phyloP scores from a whole-genome alignment of 2,329 filamentous ascomycete species.

The Phialemonium atrogriseum region DNA sequence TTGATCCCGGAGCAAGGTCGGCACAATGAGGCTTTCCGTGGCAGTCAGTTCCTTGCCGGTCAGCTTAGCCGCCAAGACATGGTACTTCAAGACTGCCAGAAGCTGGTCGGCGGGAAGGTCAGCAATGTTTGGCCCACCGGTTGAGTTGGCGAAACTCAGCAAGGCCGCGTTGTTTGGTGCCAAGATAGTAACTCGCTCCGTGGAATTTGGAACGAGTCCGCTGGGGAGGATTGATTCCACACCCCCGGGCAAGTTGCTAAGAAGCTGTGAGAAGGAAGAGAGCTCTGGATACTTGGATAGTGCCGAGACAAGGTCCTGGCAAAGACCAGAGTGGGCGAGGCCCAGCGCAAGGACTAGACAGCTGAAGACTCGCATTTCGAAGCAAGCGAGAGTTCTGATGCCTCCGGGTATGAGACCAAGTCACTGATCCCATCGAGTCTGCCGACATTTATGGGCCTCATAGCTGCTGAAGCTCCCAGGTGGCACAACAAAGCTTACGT shows the following conservation, averaged over 20 bases:
- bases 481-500: too few species aligned
- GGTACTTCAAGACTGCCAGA: constrained; percentile 7
- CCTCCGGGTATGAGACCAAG: too few species aligned
- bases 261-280: not conserved
- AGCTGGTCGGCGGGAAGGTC: constrained; percentile 1
- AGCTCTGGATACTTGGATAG: not conserved
- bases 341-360: not conserved
- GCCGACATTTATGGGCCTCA: too few species aligned
- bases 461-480: too few species aligned
- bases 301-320: not conserved
- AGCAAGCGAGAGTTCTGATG: too few species aligned
- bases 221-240: not conserved
- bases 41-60: constrained; percentile 9
- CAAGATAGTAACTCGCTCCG: constrained; percentile 6
- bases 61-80: constrained; percentile 11
- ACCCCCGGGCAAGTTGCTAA: constrained; percentile 1
- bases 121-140: not conserved
- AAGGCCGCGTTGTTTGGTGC: constrained; percentile 9
- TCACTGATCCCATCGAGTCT: too few species aligned
- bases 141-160: constrained; percentile 1
- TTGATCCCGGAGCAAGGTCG: constrained; percentile 11
- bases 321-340: not conserved
- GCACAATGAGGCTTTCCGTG: constrained; percentile 10
- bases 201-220: constrained; percentile 1
- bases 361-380: not conserved